Base-by-base conservation (phyloP, 31 red algal species). In the Asparagopsis taxiformis region DNA sequence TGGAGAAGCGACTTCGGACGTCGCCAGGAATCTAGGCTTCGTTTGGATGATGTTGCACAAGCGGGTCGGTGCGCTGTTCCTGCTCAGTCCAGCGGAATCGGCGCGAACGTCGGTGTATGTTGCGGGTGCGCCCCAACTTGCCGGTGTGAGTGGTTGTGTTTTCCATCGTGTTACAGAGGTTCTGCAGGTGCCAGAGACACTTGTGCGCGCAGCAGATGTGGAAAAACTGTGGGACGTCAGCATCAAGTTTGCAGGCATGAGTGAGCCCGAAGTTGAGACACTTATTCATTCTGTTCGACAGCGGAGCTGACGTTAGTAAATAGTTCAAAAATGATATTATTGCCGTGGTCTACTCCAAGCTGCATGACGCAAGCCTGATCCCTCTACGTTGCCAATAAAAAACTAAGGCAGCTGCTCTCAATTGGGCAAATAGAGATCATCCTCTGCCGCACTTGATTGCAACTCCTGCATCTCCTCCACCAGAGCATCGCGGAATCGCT, bases 1-100 rank as follows among this genome's bases (percentile, higher is more conserved):
- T 5, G 94, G 94, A 7, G 88, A 92, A 43, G 72, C 80, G 1
- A 68, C 75, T 54, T 93, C 94, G 5, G 70, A 89, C 32, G 90
- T 97, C 51, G 82, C 88, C 35, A 72, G 90, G 49, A 59, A 92
- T 72, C 53, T 97, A 4, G 59, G 75, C 0, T 22, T 31, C 3
- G 23, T 69, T 50, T 75, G 81, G 68, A 68, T 69, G 62, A 55
- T 38, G 58, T 36, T 86, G 33, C 75, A 82, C 62, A 55, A 74
- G 68, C 4, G 43, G 32, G 62, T 86, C 36, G 81, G 81, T 28
- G 39, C 38, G 6, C 59, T 86, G 20, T 86, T 86, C 34, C 59
- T 86, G 16, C 62, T 86, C 28, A 66, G 43, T 22, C 51, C 70
- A 2, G 60, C 59, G 15, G 58, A 86, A 57, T 65, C 81, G 20